A percentile compares a stretch with the other conserved stretches of the same genome.
phyloP scores from a whole-genome alignment of 495 filamentous ascomycete genomes.

The Aspergillus sparsus region DNA sequence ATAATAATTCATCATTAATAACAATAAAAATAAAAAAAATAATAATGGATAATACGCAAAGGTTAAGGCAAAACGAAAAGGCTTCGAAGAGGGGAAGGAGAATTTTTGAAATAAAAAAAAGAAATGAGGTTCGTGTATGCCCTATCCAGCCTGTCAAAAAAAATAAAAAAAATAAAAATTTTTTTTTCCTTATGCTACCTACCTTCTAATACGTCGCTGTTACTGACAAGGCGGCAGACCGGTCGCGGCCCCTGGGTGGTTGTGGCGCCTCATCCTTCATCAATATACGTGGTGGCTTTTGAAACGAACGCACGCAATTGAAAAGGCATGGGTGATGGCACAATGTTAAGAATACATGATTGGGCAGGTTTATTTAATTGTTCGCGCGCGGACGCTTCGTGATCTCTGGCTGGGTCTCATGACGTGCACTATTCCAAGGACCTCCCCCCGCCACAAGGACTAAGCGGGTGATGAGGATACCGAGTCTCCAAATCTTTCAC shows the following conservation, averaged over 20 bases:
- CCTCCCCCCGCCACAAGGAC: conserved; percentile 12
- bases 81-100: too few species aligned
- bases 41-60: too few species aligned
- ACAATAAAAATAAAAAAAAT: too few species aligned
- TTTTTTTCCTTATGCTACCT: too few species aligned
- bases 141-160: too few species aligned
- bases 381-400: conserved; percentile 15
- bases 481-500: neutral
- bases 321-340: conserved; percentile 6
- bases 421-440: conserved; percentile 15
- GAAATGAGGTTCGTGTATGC: too few species aligned
- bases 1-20: too few species aligned
- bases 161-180: too few species aligned
- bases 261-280: conserved; percentile 18
- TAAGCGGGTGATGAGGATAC: conserved; percentile 11
- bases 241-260: conserved; percentile 2
- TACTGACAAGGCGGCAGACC: conserved; percentile 7
- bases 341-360: conserved; percentile 19
- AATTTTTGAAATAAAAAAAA: too few species aligned
- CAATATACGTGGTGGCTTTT: conserved; percentile 14
- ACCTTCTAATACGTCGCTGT: neutral
- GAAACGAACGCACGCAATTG: conserved; percentile 20
- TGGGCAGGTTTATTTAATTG: conserved; percentile 15
- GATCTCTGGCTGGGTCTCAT: conserved; percentile 17
- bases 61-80: too few species aligned